Evolutionary conservation across 148 eudicot genomes (phyloP).

Genomic region (Amaranthus hypochondriacus): DNA sequence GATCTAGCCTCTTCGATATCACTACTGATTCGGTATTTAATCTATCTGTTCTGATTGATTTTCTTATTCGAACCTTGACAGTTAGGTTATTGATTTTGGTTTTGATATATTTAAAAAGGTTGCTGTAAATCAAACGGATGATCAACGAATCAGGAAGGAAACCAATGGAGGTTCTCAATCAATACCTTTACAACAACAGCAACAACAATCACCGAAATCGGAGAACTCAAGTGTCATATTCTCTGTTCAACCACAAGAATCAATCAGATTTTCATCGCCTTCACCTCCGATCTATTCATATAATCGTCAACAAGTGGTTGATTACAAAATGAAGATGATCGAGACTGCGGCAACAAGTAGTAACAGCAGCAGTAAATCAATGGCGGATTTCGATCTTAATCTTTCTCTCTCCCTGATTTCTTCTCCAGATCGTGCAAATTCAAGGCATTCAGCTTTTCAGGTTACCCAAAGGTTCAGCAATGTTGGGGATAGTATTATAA

Average conservation of each 20-base stretch:
- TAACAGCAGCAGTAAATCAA: conserved; percentile 20
- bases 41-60: neutral
- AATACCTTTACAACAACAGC: neutral
- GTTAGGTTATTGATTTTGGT: neutral
- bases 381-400: conserved; percentile 31
- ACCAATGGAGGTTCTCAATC: conserved; percentile 7
- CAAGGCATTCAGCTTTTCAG: conserved; percentile 21
- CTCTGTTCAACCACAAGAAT: conserved; percentile 10
- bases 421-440: conserved; percentile 8
- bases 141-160: conserved; percentile 11
- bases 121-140: conserved; percentile 14
- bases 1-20: conserved; percentile 81
- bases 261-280: conserved; percentile 4
- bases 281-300: conserved; percentile 25
- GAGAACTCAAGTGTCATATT: conserved; percentile 19
- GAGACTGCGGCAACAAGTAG: conserved; percentile 27
- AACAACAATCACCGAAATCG: neutral
- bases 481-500: conserved; percentile 9
- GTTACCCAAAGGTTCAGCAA: conserved; percentile 15
- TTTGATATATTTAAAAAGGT: conserved; percentile 2
- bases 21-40: conserved; percentile 59
- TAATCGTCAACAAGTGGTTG: conserved; percentile 19
- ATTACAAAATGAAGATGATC: conserved; percentile 15
- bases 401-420: conserved; percentile 55
- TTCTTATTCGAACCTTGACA: neutral